These are phyloP conservation scores for Schizosaccharomyces japonicus DNA, from an alignment of 805 yeast genomes.

Conservation along the genomic window DNA sequence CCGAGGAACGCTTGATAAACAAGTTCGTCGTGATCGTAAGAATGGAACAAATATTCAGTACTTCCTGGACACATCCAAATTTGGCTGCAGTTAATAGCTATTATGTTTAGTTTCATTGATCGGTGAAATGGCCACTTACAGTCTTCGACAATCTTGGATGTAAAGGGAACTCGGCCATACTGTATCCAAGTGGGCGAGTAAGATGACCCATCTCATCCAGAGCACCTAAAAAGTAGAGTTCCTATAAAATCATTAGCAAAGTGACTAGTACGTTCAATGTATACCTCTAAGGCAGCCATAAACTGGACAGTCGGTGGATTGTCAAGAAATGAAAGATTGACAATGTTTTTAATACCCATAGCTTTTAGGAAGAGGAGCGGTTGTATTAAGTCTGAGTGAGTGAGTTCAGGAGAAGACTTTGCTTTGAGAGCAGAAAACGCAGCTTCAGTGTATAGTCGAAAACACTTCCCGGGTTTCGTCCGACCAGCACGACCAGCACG, in stretches of 20 bases:
- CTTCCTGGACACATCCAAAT: constrained; percentile 41
- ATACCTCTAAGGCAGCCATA: constrained; percentile 30
- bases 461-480: constrained; percentile 51
- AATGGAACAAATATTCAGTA: constrained; percentile 39
- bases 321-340: constrained; percentile 48
- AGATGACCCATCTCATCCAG: constrained; percentile 42
- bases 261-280: background rate
- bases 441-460: constrained; percentile 35
- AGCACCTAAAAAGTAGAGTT: constrained; percentile 54
- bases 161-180: constrained; percentile 47
- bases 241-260: constrained; percentile 17
- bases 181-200: constrained; percentile 31
- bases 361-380: constrained; percentile 45
- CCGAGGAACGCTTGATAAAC: constrained; percentile 25
- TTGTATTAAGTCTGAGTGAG: constrained; percentile 47
- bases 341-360: constrained; percentile 33
- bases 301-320: constrained; percentile 50
- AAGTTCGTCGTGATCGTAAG: constrained; percentile 60
- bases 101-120: background rate
- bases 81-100: constrained; percentile 25
- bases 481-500: constrained; percentile 67
- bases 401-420: constrained; percentile 63
- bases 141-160: constrained; percentile 48
- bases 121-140: background rate
- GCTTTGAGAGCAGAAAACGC: constrained; percentile 20